phyloP scores from a whole-genome alignment of 1,284 basidiomycete species.

The Grifola frondosa region DNA sequence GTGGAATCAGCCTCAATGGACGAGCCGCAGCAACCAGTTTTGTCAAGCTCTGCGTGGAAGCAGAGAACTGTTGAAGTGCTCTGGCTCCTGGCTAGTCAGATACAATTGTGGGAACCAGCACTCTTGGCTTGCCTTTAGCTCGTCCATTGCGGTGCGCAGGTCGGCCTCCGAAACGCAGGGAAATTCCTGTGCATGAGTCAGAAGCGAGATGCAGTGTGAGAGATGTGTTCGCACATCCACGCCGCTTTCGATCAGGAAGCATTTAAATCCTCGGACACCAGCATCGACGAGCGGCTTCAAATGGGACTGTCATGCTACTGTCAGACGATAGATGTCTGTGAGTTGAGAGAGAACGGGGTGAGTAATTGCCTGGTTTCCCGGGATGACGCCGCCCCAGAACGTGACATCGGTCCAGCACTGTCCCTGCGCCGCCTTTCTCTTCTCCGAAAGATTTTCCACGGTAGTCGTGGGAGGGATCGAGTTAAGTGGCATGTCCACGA shows the following conservation, averaged over 20 bases:
- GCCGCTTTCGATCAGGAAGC: conserved; percentile 91
- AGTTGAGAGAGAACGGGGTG: neutral
- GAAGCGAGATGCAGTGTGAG: neutral
- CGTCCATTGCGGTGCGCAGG: conserved; percentile 67
- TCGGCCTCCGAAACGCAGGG: conserved; percentile 79
- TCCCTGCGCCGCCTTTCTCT: conserved; percentile 66
- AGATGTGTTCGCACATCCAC: conserved; percentile 61
- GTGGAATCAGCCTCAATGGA: conserved; percentile 40
- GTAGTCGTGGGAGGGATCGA: conserved; percentile 94
- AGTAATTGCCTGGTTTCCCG: conserved; percentile 70
- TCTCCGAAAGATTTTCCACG: conserved; percentile 67
- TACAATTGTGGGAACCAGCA: too few species aligned
- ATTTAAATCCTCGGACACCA: conserved; percentile 94
- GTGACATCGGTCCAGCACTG: conserved; percentile 85
- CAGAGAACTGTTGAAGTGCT: conserved; percentile 67
- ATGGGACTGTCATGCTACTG: conserved; percentile 46
- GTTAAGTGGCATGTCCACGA: conserved; percentile 96
- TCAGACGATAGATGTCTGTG: conserved; percentile 5
- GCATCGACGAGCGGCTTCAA: conserved; percentile 65
- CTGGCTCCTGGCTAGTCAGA: too few species aligned
- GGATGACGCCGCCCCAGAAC: conserved; percentile 95
- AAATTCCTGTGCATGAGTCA: conserved; percentile 71
- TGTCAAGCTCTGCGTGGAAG: conserved; percentile 89
- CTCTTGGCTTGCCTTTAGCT: conserved; percentile 69
- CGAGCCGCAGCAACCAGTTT: conserved; percentile 1